Evolutionary conservation across 306 rosid species (phyloP).

Genomic region (Sophora flavescens): DNA sequence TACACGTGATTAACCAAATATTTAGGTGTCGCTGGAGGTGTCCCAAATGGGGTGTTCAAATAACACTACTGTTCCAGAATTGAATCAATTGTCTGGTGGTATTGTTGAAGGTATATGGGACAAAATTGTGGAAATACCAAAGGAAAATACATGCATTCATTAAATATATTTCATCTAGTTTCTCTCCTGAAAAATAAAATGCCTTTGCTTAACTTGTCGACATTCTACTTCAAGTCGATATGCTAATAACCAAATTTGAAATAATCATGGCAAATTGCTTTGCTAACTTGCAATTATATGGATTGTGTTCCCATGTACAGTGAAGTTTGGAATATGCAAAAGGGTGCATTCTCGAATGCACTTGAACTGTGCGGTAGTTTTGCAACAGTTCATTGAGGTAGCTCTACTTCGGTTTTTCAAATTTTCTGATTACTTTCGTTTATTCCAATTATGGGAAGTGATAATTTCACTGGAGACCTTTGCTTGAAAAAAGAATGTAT

Average conservation of each 20-base stretch:
- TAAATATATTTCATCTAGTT: slow-evolving; percentile 7
- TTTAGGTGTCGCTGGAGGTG: no score
- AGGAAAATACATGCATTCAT: slow-evolving; percentile 24
- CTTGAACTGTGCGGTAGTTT: neutral
- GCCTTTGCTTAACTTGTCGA: slow-evolving; percentile 5
- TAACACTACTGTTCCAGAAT: no score
- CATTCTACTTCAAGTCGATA: slow-evolving; percentile 12
- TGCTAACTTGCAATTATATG: neutral
- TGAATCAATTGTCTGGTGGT: slow-evolving; percentile 42
- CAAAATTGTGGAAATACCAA: slow-evolving; percentile 41
- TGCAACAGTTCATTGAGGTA: neutral
- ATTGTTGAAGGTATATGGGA: slow-evolving; percentile 33
- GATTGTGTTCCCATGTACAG: neutral
- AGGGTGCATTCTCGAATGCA: neutral
- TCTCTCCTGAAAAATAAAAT: slow-evolving; percentile 11
- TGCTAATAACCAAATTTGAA: neutral
- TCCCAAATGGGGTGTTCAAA: no score
- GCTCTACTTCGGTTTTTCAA: neutral
- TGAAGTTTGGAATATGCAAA: neutral
- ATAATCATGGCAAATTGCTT: neutral
- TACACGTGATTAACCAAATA: no score
- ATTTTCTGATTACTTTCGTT: neutral
- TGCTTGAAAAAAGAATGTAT: neutral
- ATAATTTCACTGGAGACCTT: neutral
- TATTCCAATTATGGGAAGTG: neutral